Evolutionary conservation across 179 eudicot species (phyloP), one percentile per base, ranked within the genome.

Genomic region (Amaranthus tricolor): DNA sequence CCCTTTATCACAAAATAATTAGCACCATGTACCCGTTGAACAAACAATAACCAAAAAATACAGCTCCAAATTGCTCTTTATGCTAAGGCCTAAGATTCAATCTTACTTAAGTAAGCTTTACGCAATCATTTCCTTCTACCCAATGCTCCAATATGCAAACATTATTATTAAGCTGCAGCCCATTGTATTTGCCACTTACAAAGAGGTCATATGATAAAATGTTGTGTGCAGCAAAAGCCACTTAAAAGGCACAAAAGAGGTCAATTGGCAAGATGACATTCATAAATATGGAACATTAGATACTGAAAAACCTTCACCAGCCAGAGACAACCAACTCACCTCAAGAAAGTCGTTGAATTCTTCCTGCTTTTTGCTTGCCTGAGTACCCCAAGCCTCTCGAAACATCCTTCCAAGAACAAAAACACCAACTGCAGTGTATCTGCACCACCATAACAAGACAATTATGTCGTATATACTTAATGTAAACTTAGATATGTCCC

Each of bases 371-470:
- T 80, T 86, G 77, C 84, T 76, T 31, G 98, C 97, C 83, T 82
- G 82, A 64, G 75, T 45, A 44, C 97, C 98, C 99, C 99, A 95
- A 73, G 97, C 92, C 84, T 91, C 95, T 68, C 85, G 83, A 77
- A 95, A 89, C 85, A 77, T 88, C 84, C 96, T 85, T 78, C 94
- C 99, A 78, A 95, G 98, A 71, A 95, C 99, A 84, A 93, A 93
- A 68, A 93, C 96, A 70, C 99, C 99, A 72, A 95, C 98, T 71
- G 98, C 98, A 80, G 99, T 91, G 86, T 93, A 95, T 82, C 99
- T 95, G 83, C 79, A 77, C 51, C 73, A 80, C 77, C 74, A 79
- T 24, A 1, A 31, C 40, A 77, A 66, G 24, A 47, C 16, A 44
- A 56, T 54, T 52, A 64, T 50, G 20, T 75, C 59, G 40, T 9